phyloP scores from a whole-genome alignment of 169 alveolate genomes.

The Plasmodium vinckei region DNA sequence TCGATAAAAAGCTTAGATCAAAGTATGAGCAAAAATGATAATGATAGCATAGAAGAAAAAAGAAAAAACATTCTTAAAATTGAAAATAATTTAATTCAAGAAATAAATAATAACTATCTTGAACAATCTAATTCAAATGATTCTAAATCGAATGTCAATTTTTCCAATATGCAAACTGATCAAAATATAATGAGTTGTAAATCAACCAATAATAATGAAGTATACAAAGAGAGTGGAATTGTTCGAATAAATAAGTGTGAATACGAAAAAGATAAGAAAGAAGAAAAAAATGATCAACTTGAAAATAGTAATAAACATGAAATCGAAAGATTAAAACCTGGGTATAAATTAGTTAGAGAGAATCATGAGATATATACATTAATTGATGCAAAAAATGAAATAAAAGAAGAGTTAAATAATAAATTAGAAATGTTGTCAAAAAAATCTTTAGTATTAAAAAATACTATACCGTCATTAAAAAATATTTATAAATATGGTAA shows the following conservation, averaged over 20 bases:
- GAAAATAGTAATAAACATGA: slow-evolving; percentile 8
- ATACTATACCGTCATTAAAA: slow-evolving; percentile 42
- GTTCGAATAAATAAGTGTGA: not conserved
- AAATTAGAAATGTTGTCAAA: slow-evolving; percentile 30
- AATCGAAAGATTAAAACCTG: slow-evolving; percentile 33
- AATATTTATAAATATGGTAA: slow-evolving; percentile 69
- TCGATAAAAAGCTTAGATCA: not conserved
- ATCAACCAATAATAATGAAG: no score
- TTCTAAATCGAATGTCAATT: not conserved
- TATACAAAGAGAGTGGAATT: not conserved
- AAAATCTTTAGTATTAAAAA: slow-evolving; percentile 52
- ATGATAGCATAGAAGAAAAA: not conserved
- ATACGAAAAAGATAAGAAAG: not conserved
- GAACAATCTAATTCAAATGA: not conserved
- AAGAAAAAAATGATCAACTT: not conserved
- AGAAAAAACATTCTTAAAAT: not conserved
- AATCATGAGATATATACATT: slow-evolving; percentile 60
- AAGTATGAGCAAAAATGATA: not conserved
- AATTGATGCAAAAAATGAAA: slow-evolving; percentile 61
- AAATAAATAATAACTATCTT: not conserved
- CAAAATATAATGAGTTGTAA: not conserved
- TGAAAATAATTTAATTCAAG: no score
- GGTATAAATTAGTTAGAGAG: slow-evolving; percentile 59
- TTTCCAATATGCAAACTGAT: not conserved
- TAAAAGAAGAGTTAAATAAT: slow-evolving; percentile 53